Percentiles rank a stretch among this genome's conserved stretches.
These are phyloP conservation scores for Xylaria sp. DNA, from an alignment of 2,329 filamentous ascomycete genomes.

Conservation along the genomic window DNA sequence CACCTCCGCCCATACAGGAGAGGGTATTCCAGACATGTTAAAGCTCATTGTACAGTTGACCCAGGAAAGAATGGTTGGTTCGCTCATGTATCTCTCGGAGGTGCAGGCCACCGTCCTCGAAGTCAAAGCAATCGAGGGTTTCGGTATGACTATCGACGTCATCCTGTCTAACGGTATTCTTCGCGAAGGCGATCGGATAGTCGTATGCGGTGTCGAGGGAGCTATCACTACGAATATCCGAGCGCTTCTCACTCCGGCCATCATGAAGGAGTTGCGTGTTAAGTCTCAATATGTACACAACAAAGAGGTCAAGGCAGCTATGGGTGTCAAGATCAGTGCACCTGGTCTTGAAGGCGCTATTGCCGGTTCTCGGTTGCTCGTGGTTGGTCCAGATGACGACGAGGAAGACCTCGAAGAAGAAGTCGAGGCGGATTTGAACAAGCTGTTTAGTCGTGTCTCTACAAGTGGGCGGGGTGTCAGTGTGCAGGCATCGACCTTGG, in stretches of 20 bases:
- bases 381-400: constrained; percentile 94
- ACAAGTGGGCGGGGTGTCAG: constrained; percentile 94
- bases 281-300: constrained; percentile 98
- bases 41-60: constrained; percentile 93
- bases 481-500: constrained; percentile 96
- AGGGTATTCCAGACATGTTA: constrained; percentile 98
- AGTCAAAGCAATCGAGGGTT: constrained; percentile 98
- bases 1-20: constrained; percentile 97
- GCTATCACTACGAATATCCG: constrained; percentile 95
- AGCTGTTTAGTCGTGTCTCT: constrained; percentile 89
- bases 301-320: constrained; percentile 97
- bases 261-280: constrained; percentile 91
- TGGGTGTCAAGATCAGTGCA: constrained; percentile 98
- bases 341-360: constrained; percentile 96
- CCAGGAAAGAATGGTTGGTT: constrained; percentile 96
- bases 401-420: constrained; percentile 97
- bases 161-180: constrained; percentile 96
- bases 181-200: constrained; percentile 91
- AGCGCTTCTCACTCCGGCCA: constrained; percentile 91
- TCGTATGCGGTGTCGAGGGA: constrained; percentile 96
- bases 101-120: constrained; percentile 98
- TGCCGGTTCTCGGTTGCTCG: constrained; percentile 92
- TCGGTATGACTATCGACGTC: constrained; percentile 98
- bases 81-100: constrained; percentile 98
- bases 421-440: constrained; percentile 93